Evolutionary conservation across 2,329 filamentous ascomycete species (phyloP).

Genomic region (Fonsecaea monophora): DNA sequence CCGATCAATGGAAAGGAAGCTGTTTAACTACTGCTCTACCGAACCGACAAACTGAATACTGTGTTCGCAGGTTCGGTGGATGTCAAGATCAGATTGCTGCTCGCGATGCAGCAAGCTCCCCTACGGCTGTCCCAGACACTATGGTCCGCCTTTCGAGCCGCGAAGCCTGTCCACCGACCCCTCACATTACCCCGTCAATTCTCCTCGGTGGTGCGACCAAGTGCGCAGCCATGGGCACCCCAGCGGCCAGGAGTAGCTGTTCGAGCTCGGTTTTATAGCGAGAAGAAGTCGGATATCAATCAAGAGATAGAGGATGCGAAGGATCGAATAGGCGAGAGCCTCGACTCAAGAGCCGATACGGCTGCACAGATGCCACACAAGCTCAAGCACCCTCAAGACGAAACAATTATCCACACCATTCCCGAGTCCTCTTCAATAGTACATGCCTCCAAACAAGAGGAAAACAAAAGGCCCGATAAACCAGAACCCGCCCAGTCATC

Average conservation of each 20-base stretch:
- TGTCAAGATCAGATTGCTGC: constrained; percentile 12
- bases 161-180: constrained; percentile 33
- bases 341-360: constrained; percentile 36
- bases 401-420: constrained; percentile 39
- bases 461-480: constrained; percentile 10
- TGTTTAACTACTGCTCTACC: not conserved
- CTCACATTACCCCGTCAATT: constrained; percentile 24
- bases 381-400: constrained; percentile 33
- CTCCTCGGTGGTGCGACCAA: constrained; percentile 15
- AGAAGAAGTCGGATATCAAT: constrained; percentile 34
- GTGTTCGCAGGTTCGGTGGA: constrained; percentile 3
- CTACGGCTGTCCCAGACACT: constrained; percentile 39
- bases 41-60: not conserved
- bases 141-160: constrained; percentile 41
- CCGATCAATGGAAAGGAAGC: constrained; percentile 14
- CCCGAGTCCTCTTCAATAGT: constrained; percentile 40
- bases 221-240: constrained; percentile 24
- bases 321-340: constrained; percentile 34
- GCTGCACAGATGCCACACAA: constrained; percentile 26
- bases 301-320: constrained; percentile 37
- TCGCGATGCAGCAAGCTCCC: constrained; percentile 41
- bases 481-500: constrained; percentile 9
- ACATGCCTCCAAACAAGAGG: constrained; percentile 23
- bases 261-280: constrained; percentile 39
- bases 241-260: constrained; percentile 26